A percentile compares a stretch with the other conserved stretches of the same genome.
Conservation (phyloP, 2,329 filamentous ascomycete species). For the Cordyceps farinosa region DNA sequence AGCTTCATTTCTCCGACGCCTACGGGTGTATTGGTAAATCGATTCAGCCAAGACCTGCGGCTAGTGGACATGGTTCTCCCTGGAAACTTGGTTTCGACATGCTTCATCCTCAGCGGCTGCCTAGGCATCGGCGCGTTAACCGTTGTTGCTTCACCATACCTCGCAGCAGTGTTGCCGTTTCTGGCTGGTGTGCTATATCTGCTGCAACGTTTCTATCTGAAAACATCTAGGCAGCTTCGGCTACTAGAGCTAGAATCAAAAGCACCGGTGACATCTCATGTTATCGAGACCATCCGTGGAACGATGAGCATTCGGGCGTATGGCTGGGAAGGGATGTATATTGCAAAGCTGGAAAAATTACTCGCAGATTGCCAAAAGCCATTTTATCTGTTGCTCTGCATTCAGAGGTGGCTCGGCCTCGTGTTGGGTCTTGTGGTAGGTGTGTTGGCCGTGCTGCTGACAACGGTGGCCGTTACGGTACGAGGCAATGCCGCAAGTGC, state of each 20-base stretch:
- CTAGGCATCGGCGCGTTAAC: slow-evolving; percentile 6
- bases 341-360: slow-evolving; percentile 44
- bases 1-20: slow-evolving; percentile 11
- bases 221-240: slow-evolving; percentile 18
- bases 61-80: slow-evolving; percentile 18
- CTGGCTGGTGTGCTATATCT: background rate
- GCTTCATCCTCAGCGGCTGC: slow-evolving; percentile 4
- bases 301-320: slow-evolving; percentile 48
- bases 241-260: slow-evolving; percentile 30
- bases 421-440: slow-evolving; percentile 51
- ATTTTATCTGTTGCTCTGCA: slow-evolving; percentile 13
- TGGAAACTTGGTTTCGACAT: slow-evolving; percentile 6
- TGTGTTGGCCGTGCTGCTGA: slow-evolving; percentile 40
- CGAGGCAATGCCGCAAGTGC: slow-evolving; percentile 12
- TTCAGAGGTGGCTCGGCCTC: slow-evolving; percentile 40
- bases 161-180: slow-evolving; percentile 15
- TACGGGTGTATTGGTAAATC: slow-evolving; percentile 17
- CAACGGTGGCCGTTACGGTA: slow-evolving; percentile 37
- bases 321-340: slow-evolving; percentile 43
- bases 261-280: slow-evolving; percentile 30
- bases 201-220: slow-evolving; percentile 18
- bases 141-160: slow-evolving; percentile 14
- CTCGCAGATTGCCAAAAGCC: slow-evolving; percentile 10
- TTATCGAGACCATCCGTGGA: slow-evolving; percentile 43
- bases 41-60: slow-evolving; percentile 20